phyloP scores from a whole-genome alignment of 2,329 filamentous ascomycete genomes.

The Furcasterigmium furcatum region DNA sequence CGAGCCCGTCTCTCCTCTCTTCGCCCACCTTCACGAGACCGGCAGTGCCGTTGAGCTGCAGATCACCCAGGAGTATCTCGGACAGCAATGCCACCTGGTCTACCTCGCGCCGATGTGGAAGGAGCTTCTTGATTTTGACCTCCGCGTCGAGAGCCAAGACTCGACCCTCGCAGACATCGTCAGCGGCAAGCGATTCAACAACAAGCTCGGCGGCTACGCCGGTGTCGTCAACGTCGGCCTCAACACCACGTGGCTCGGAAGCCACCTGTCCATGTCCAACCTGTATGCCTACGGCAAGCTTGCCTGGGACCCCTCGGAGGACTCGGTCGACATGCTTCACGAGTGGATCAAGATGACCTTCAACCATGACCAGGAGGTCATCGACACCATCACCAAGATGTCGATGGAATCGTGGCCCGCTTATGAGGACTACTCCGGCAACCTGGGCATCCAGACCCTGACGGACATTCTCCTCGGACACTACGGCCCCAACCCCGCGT shows the following conservation, averaged over 20 bases:
- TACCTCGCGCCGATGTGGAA: slow-evolving; percentile 69
- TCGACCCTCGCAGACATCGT: slow-evolving; percentile 60
- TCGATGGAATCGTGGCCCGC: slow-evolving; percentile 68
- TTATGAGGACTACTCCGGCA: slow-evolving; percentile 69
- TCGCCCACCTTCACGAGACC: slow-evolving; percentile 45
- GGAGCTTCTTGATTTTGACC: slow-evolving; percentile 63
- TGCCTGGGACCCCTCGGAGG: slow-evolving; percentile 58
- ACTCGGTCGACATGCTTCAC: slow-evolving; percentile 48
- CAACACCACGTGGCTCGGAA: slow-evolving; percentile 66
- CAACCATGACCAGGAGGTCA: slow-evolving; percentile 47
- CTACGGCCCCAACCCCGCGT: slow-evolving; percentile 65
- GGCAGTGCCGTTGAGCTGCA: slow-evolving; percentile 59
- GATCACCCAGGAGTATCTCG: slow-evolving; percentile 67
- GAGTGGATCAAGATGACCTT: slow-evolving; percentile 71
- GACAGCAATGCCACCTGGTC: slow-evolving; percentile 66
- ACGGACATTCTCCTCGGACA: slow-evolving; percentile 66
- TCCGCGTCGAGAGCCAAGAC: slow-evolving; percentile 53
- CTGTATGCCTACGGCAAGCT: slow-evolving; percentile 66
- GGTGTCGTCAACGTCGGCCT: slow-evolving; percentile 66
- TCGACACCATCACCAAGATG: slow-evolving; percentile 57
- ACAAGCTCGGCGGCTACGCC: slow-evolving; percentile 57
- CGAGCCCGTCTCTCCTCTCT: slow-evolving; percentile 64
- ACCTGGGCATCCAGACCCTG: slow-evolving; percentile 67
- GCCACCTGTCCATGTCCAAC: slow-evolving; percentile 68
- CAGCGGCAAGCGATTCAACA: slow-evolving; percentile 55